Percentiles rank a stretch among this genome's conserved stretches.
Conservation (phyloP, 768 basidiomycete genomes). For the Lactifluus hygrophoroides region DNA sequence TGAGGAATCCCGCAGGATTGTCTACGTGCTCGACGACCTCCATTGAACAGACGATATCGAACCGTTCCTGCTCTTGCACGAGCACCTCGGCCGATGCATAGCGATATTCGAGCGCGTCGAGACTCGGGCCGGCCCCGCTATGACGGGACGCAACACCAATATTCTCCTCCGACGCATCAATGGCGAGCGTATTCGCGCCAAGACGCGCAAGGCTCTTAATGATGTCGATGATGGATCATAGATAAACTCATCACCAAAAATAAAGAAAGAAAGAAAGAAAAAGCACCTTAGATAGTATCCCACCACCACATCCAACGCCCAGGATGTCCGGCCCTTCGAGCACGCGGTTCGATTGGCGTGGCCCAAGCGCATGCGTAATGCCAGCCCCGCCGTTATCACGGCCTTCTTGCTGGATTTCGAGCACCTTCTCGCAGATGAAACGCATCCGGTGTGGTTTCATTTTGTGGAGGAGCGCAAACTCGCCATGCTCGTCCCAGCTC, state of each 20-base stretch:
- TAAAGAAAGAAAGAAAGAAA: too few relatives aligned
- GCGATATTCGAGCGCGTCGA: constrained; percentile 54
- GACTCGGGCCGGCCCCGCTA: constrained; percentile 63
- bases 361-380: constrained; percentile 20
- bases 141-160: constrained; percentile 73
- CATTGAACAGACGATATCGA: too few relatives aligned
- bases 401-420: constrained; percentile 53
- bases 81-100: too few relatives aligned
- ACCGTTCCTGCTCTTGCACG: too few relatives aligned
- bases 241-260: too few relatives aligned
- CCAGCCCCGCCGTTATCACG: constrained; percentile 25
- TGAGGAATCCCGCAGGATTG: constrained; percentile 77
- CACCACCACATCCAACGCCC: too few relatives aligned
- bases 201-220: too few relatives aligned
- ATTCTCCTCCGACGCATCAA: too few relatives aligned
- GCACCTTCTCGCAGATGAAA: constrained; percentile 71
- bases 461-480: constrained; percentile 78
- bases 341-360: constrained; percentile 25
- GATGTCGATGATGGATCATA: too few relatives aligned
- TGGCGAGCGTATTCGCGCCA: too few relatives aligned
- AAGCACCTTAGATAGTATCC: too few relatives aligned
- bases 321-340: constrained; percentile 60
- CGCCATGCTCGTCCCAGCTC: constrained; percentile 95
- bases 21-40: constrained; percentile 98
- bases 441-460: constrained; percentile 91